A percentile compares a stretch with the other conserved stretches of the same genome.
Conservation (phyloP, 1,284 basidiomycete genomes). For the Xerocomus amazonicus region DNA sequence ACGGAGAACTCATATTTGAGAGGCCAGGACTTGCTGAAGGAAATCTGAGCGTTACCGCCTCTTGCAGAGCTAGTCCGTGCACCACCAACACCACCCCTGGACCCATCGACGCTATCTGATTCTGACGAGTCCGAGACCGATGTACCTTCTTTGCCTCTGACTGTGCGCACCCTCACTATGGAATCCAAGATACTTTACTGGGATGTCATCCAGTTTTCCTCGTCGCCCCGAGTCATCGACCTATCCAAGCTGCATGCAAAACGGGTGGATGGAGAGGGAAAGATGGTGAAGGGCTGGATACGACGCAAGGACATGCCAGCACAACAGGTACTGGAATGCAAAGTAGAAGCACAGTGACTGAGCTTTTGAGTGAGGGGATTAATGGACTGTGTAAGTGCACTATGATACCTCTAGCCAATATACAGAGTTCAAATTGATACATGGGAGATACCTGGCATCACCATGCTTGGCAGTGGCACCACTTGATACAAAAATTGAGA, state of each 20-base stretch:
- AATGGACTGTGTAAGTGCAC: slow-evolving; percentile 51
- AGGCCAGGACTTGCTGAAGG: slow-evolving; percentile 80
- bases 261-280: slow-evolving; percentile 40
- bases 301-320: slow-evolving; percentile 74
- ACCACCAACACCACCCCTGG: slow-evolving; percentile 57
- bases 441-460: neutral
- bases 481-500: too few relatives aligned
- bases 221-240: slow-evolving; percentile 79
- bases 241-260: slow-evolving; percentile 59
- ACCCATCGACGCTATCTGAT: slow-evolving; percentile 59
- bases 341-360: slow-evolving; percentile 67
- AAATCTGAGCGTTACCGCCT: slow-evolving; percentile 71
- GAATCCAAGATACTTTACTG: slow-evolving; percentile 81
- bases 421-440: too few relatives aligned
- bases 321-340: slow-evolving; percentile 74
- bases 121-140: slow-evolving; percentile 60
- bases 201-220: slow-evolving; percentile 79
- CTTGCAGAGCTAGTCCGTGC: slow-evolving; percentile 50
- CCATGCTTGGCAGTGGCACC: too few relatives aligned
- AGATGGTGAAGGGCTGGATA: slow-evolving; percentile 55
- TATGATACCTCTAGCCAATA: slow-evolving; percentile 9
- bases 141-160: slow-evolving; percentile 43
- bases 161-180: slow-evolving; percentile 64
- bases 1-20: slow-evolving; percentile 91
- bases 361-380: slow-evolving; percentile 67